phyloP scores from a whole-genome alignment of 345 rosid genomes.

The Arabis hirsuta region DNA sequence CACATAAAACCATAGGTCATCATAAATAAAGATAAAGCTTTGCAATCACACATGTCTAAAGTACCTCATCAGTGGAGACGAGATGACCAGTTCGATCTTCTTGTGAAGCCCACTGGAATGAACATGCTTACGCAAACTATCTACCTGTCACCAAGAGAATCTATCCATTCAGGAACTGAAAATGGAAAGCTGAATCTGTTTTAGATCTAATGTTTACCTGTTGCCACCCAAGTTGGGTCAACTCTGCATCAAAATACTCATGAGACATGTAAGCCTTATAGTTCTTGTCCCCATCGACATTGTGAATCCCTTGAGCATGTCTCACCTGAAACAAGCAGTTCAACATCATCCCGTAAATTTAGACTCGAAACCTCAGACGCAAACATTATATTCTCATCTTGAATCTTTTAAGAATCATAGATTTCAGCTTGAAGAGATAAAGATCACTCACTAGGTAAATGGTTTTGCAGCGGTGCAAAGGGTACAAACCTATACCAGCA shows the following conservation, averaged over 20 bases:
- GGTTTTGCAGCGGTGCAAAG: slow-evolving; percentile 93
- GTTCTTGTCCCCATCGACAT: slow-evolving; percentile 96
- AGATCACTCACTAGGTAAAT: slow-evolving; percentile 77
- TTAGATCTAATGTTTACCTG: slow-evolving; percentile 53
- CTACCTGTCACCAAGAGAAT: slow-evolving; percentile 60
- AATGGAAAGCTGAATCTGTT: neutral
- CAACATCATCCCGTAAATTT: neutral
- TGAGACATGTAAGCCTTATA: slow-evolving; percentile 83
- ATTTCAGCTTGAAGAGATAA: slow-evolving; percentile 34
- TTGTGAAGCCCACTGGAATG: slow-evolving; percentile 69
- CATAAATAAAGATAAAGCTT: neutral
- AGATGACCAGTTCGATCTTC: slow-evolving; percentile 79
- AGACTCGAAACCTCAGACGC: neutral
- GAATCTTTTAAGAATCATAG: slow-evolving; percentile 40
- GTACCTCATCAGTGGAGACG: slow-evolving; percentile 86
- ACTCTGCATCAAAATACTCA: slow-evolving; percentile 84
- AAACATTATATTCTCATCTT: slow-evolving; percentile 50
- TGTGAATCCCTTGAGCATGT: slow-evolving; percentile 98
- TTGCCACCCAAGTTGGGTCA: slow-evolving; percentile 93
- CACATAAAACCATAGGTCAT: neutral
- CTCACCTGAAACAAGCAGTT: slow-evolving; percentile 72
- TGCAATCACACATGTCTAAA: slow-evolving; percentile 18
- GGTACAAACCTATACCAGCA: slow-evolving; percentile 74
- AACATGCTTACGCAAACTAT: slow-evolving; percentile 87
- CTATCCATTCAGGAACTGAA: neutral